phyloP scores from a whole-genome alignment of 1,284 basidiomycete genomes.

The Lentinula novae-zelandiae region DNA sequence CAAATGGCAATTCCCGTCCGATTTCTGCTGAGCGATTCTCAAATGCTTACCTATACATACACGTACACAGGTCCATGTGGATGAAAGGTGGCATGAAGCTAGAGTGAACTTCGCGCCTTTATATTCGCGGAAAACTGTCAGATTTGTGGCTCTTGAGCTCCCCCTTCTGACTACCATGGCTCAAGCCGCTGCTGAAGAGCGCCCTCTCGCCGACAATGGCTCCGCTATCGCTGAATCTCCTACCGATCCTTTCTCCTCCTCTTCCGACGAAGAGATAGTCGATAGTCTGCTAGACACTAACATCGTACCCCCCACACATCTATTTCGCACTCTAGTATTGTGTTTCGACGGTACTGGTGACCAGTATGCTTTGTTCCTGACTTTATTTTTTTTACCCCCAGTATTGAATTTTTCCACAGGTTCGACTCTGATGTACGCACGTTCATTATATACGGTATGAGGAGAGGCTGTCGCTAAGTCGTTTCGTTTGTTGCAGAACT shows the following conservation, averaged over 20 bases:
- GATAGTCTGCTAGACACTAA: not conserved
- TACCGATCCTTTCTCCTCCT: not conserved
- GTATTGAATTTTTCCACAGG: not conserved
- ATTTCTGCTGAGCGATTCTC: not conserved
- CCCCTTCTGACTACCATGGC: not conserved
- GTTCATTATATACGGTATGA: not conserved
- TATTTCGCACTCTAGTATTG: slow-evolving; percentile 1
- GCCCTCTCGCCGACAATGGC: not conserved
- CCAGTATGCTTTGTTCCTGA: not conserved
- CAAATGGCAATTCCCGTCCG: not conserved
- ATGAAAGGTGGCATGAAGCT: not conserved
- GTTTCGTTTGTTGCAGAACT: slow-evolving; percentile 26
- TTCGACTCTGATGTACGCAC: not conserved
- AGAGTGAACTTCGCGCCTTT: not conserved
- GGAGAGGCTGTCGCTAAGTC: not conserved
- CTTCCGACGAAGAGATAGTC: not conserved
- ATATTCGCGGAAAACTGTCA: not conserved
- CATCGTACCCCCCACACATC: not conserved
- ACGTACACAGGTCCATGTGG: not conserved
- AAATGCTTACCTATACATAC: too few relatives aligned
- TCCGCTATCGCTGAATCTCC: not conserved
- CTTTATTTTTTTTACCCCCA: not conserved
- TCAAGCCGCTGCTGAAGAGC: not conserved
- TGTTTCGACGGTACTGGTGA: slow-evolving; percentile 11
- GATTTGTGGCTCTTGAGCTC: not conserved